Percentiles rank a stretch among this genome's conserved stretches.
phyloP scores from a whole-genome alignment of 345 rosid genomes.

The Eucalyptus sp. region DNA sequence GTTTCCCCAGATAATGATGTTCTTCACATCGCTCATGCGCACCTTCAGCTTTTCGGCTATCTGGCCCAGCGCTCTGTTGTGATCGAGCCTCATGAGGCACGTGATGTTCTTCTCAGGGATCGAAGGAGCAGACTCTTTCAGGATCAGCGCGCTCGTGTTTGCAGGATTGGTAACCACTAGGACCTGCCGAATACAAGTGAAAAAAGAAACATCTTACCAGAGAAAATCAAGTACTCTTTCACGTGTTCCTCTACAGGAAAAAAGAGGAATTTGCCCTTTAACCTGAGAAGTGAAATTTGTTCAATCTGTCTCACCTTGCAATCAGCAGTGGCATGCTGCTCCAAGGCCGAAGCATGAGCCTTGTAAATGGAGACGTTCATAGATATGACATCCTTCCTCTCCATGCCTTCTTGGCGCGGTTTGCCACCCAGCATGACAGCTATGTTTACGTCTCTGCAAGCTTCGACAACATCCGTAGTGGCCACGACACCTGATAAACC shows the following conservation, averaged over 20 bases:
- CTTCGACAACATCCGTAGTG: conserved; percentile 57
- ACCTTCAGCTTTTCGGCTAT: conserved; percentile 53
- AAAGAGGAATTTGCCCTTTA: neutral
- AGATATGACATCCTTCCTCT: conserved; percentile 69
- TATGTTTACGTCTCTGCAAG: conserved; percentile 56
- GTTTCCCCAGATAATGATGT: conserved; percentile 76
- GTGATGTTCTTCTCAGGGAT: conserved; percentile 70
- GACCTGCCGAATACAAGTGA: conserved; percentile 13
- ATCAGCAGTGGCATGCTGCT: conserved; percentile 55
- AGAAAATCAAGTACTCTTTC: neutral
- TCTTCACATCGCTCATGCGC: conserved; percentile 50
- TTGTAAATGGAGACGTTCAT: conserved; percentile 58
- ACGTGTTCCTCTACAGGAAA: neutral
- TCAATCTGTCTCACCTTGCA: conserved; percentile 37
- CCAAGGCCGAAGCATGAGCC: conserved; percentile 82
- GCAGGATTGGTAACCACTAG: conserved; percentile 83
- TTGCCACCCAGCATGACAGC: conserved; percentile 69
- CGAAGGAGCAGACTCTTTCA: conserved; percentile 81
- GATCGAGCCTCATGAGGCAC: conserved; percentile 78
- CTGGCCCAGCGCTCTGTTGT: conserved; percentile 66
- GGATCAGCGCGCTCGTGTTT: conserved; percentile 70
- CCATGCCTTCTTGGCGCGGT: conserved; percentile 61
- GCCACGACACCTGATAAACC: conserved; percentile 41
- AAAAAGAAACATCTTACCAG: neutral
- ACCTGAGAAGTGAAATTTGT: neutral